phyloP scores from a whole-genome alignment of 2,329 filamentous ascomycete genomes.

The Pyrenophora seminiperda region DNA sequence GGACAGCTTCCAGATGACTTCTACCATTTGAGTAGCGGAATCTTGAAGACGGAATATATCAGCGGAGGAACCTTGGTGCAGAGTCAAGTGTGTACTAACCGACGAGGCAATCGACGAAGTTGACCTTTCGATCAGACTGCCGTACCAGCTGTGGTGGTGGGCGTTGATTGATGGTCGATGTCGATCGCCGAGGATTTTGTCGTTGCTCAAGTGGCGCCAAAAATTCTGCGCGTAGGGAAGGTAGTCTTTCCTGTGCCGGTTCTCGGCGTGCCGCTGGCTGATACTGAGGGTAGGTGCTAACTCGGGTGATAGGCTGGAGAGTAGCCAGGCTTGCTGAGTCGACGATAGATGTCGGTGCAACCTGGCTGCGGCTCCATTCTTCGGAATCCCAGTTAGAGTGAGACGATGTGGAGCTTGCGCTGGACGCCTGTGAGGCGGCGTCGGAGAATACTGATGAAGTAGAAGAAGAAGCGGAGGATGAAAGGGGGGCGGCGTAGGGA shows the following conservation, averaged over 20 bases:
- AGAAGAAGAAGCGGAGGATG: constrained; percentile 76
- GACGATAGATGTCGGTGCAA: constrained; percentile 26
- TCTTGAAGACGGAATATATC: constrained; percentile 62
- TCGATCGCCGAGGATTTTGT: constrained; percentile 64
- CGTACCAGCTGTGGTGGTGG: constrained; percentile 78
- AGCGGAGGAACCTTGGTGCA: constrained; percentile 45
- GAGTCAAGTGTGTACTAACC: constrained; percentile 68
- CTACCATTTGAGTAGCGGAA: constrained; percentile 95
- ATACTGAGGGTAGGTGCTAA: constrained; percentile 46
- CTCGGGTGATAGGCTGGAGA: constrained; percentile 42
- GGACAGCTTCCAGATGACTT: constrained; percentile 94
- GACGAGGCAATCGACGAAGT: constrained; percentile 95
- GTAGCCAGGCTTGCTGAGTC: constrained; percentile 31
- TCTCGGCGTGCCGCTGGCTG: constrained; percentile 48
- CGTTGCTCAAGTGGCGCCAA: constrained; percentile 66
- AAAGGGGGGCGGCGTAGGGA: constrained; percentile 72
- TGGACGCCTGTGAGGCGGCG: constrained; percentile 69
- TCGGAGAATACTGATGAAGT: constrained; percentile 79
- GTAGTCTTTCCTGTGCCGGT: constrained; percentile 37
- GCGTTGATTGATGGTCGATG: constrained; percentile 61
- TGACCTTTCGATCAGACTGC: constrained; percentile 89
- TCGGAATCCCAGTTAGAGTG: constrained; percentile 58
- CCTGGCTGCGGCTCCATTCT: constrained; percentile 40
- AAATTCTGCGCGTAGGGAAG: constrained; percentile 45
- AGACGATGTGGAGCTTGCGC: constrained; percentile 65